Evolutionary conservation across 371 early-diverging fungal species (phyloP).

Genomic region (Apophysomyces ossiformis): DNA sequence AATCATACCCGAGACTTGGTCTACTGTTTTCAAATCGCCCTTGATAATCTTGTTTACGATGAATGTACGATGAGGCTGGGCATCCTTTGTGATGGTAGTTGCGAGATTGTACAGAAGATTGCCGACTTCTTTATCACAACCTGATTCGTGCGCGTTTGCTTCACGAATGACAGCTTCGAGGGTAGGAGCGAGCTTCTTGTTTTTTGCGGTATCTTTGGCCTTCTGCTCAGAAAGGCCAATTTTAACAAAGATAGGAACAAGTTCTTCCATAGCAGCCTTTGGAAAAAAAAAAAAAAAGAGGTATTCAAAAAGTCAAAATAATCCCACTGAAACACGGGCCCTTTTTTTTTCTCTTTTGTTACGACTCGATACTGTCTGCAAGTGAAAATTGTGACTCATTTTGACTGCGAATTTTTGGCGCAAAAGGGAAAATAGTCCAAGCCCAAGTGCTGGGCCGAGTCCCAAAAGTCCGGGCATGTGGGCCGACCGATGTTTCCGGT

Average conservation of each 20-base stretch:
- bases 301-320: background rate
- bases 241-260: slow-evolving; percentile 73
- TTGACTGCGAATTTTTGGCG: background rate
- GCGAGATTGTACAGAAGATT: slow-evolving; percentile 87
- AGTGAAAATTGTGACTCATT: slow-evolving; percentile 18
- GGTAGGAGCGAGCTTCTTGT: slow-evolving; percentile 89
- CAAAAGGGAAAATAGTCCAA: no score
- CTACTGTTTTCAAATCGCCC: slow-evolving; percentile 75
- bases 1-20: slow-evolving; percentile 86
- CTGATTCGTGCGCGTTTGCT: slow-evolving; percentile 65
- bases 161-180: slow-evolving; percentile 69
- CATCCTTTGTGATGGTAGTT: slow-evolving; percentile 81
- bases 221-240: slow-evolving; percentile 91
- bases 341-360: no score
- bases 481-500: no score
- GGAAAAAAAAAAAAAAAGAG: slow-evolving; percentile 15
- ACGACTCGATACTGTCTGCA: background rate
- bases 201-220: slow-evolving; percentile 93
- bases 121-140: slow-evolving; percentile 74
- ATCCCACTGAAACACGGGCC: no score
- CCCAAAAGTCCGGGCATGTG: no score
- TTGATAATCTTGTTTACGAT: slow-evolving; percentile 77
- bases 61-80: slow-evolving; percentile 73
- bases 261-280: slow-evolving; percentile 46
- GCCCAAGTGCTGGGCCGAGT: no score